Conservation (phyloP, 2,329 filamentous ascomycete species). For the Cladosporium cucumerinum region DNA sequence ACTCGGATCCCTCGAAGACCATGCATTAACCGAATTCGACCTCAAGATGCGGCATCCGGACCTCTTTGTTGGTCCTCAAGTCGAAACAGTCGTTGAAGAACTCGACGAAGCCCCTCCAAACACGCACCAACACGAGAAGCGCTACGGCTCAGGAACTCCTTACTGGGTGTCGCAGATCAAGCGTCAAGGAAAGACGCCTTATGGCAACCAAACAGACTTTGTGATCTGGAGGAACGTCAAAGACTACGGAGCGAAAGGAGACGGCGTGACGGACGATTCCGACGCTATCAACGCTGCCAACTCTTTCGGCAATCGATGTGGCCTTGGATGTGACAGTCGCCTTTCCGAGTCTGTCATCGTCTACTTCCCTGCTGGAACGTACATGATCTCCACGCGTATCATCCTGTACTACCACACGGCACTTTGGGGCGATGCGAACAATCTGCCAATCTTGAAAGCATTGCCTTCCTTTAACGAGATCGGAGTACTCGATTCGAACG, state of each 20-base stretch:
- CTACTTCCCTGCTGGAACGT: constrained; percentile 88
- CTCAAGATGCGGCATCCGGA: constrained; percentile 2
- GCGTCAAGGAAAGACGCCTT: constrained; percentile 41
- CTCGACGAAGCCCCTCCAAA: constrained; percentile 14
- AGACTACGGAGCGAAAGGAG: constrained; percentile 48
- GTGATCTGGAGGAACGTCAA: constrained; percentile 49
- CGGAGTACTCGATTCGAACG: constrained; percentile 33
- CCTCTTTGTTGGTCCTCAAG: not conserved
- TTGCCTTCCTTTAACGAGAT: constrained; percentile 31
- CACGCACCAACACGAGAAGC: constrained; percentile 27
- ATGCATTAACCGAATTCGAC: constrained; percentile 11
- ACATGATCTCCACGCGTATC: constrained; percentile 74
- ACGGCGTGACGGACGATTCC: constrained; percentile 78
- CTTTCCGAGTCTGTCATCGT: constrained; percentile 80
- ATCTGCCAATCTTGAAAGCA: constrained; percentile 59
- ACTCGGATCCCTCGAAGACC: constrained; percentile 7
- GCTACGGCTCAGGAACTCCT: constrained; percentile 27
- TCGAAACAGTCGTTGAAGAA: not conserved
- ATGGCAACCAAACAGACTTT: constrained; percentile 38
- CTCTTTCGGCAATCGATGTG: constrained; percentile 31
- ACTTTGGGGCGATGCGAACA: constrained; percentile 75
- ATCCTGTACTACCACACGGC: constrained; percentile 91
- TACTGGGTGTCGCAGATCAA: constrained; percentile 44
- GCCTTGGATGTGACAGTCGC: constrained; percentile 65
- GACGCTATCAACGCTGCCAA: constrained; percentile 42